phyloP scores from a whole-genome alignment of 352 stramenopile genomes.

The Globisporangium recalcitrans region DNA sequence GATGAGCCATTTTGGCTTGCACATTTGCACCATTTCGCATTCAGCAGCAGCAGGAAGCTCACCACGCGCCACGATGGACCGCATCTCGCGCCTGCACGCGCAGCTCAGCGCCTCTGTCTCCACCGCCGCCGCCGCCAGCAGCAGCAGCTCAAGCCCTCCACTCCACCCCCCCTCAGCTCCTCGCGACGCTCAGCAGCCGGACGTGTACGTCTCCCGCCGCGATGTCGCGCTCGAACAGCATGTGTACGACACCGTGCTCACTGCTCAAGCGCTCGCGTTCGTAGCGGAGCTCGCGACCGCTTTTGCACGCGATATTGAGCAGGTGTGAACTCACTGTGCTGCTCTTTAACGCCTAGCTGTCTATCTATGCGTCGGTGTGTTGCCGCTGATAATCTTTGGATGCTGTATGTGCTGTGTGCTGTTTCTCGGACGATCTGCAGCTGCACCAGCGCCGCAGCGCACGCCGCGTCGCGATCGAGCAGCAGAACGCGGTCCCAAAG shows the following conservation, averaged over 20 bases:
- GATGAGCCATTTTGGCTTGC: slow-evolving; percentile 5
- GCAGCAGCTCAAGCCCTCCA: neutral
- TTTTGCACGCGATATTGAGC: slow-evolving; percentile 60
- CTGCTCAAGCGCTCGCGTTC: slow-evolving; percentile 82
- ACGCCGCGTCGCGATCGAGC: slow-evolving; percentile 45
- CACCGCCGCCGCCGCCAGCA: neutral
- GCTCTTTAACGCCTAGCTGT: too few relatives aligned
- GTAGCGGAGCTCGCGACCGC: slow-evolving; percentile 69
- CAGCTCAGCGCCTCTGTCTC: slow-evolving; percentile 22
- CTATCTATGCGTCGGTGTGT: too few relatives aligned
- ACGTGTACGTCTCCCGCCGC: slow-evolving; percentile 29
- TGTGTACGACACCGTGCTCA: slow-evolving; percentile 73
- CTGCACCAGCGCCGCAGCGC: slow-evolving; percentile 55
- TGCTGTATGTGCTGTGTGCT: neutral
- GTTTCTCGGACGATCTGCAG: slow-evolving; percentile 22
- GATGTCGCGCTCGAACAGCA: slow-evolving; percentile 20
- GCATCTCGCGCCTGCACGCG: slow-evolving; percentile 31
- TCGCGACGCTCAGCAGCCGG: neutral
- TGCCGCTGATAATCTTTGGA: too few relatives aligned
- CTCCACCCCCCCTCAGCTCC: neutral
- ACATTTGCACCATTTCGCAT: slow-evolving; percentile 2
- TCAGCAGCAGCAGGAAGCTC: neutral
- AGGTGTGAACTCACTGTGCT: too few relatives aligned
- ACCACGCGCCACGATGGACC: slow-evolving; percentile 25
- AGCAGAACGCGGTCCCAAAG: slow-evolving; percentile 68